Conservation (phyloP, 768 basidiomycete genomes). For the Coprinopsis marcescibilis region DNA sequence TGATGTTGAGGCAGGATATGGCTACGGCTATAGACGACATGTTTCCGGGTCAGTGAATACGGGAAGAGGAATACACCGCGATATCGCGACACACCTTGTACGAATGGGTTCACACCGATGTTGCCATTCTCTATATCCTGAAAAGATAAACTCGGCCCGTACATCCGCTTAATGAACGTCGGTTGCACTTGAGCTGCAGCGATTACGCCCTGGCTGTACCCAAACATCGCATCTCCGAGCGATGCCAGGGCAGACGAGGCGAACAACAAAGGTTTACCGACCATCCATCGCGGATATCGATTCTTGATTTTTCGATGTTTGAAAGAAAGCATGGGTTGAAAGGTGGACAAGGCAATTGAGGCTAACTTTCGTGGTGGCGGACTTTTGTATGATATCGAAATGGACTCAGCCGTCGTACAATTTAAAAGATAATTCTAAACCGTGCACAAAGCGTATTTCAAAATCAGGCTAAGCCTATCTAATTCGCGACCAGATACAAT, state of each 20-base stretch:
- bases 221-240: constrained; percentile 53
- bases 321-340: constrained; percentile 7
- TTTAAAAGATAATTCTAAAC: too few relatives aligned
- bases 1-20: constrained; percentile 44
- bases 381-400: too few relatives aligned
- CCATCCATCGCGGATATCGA: constrained; percentile 49
- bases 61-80: too few relatives aligned
- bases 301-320: constrained; percentile 28
- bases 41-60: too few relatives aligned
- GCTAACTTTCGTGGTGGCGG: too few relatives aligned
- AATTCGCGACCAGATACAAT: too few relatives aligned
- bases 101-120: constrained; percentile 40
- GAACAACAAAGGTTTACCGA: constrained; percentile 42
- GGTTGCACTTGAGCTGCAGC: constrained; percentile 48
- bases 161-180: constrained; percentile 45
- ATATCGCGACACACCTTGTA: constrained; percentile 39
- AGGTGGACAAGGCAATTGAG: too few relatives aligned
- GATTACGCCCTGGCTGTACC: constrained; percentile 49
- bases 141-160: constrained; percentile 38
- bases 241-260: constrained; percentile 48
- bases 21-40: constrained; percentile 34
- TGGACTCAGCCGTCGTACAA: too few relatives aligned
- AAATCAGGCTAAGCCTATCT: too few relatives aligned
- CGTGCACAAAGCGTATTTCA: too few relatives aligned
- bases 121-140: constrained; percentile 36